Base-by-base conservation (phyloP, 441 rosid genomes). In the Populus hybrid region DNA sequence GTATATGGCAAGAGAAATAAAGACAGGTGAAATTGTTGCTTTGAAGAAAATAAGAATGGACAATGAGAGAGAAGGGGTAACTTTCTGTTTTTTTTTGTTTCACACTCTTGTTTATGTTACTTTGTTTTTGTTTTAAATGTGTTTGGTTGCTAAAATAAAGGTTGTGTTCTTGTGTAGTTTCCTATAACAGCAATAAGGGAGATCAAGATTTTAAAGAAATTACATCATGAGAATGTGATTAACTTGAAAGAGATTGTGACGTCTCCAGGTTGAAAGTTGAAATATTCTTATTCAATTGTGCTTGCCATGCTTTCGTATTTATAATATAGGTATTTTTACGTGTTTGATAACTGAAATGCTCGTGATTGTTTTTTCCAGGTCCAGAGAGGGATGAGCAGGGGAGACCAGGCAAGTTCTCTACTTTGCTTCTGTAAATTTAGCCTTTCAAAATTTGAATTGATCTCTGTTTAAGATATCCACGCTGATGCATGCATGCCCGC, bases 171-270 rank as follows among this genome's bases (percentile, higher is more conserved):
- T 26, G 6, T 85, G 84, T 86, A 94, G 98, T 92, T 94, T 70
- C 98, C 98, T 9, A 93, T 94, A 73, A 93, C 98, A n/a, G 98
- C 98, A 28, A 93, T 94, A 67, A 90, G 98, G 69, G 98, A 94
- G 84, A 94, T 94, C 65, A 94, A 94, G 82, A 93, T 94, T 88
- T 85, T 93, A 72, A 94, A 93, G 92, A 93, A 94, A 86, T 87
- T 94, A 35, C 92, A 89, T 80, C 97, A 94, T 82, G 97, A 93
- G 45, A 94, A 94, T 72, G 95, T 93, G 28, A 92, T 93, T 64
- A 92, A 94, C 86, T 84, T 94, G 73, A 94, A 94, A 88, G 98
- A 93, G 89, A 93, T 94, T 73, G 98, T 94, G 69, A 93, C 95
- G 35, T 94, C 98, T 28, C 93, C 95, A 65, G 98, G 97, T 96